Percentiles rank a stretch among this genome's conserved stretches.
These are phyloP conservation scores for Echites panduratus DNA, from an alignment of 257 asterid species.

Conservation along the genomic window DNA sequence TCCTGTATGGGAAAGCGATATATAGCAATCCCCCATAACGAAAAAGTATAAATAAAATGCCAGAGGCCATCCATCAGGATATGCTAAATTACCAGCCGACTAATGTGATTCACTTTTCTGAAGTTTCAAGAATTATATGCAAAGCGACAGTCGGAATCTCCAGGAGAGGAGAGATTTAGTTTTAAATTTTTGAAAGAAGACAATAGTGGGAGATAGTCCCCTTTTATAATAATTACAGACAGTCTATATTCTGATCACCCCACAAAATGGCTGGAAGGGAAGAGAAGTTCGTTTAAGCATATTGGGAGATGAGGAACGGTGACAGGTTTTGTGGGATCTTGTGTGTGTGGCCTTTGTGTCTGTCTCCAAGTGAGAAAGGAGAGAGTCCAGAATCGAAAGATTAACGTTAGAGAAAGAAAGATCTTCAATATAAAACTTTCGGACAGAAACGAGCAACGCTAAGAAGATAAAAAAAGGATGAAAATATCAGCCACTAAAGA, in stretches of 20 bases:
- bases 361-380: not conserved
- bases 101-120: not conserved
- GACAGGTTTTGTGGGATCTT: not conserved
- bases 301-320: not conserved
- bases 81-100: not conserved
- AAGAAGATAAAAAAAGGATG: not conserved
- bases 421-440: not conserved
- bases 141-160: not conserved
- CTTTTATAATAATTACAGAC: slow-evolving; percentile 11
- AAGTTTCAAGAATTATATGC: slow-evolving; percentile 3
- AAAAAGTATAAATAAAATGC: not conserved
- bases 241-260: not conserved
- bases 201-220: not conserved
- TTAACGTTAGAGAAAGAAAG: not conserved
- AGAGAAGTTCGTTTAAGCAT: not conserved
- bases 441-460: not conserved
- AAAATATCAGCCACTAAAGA: not conserved
- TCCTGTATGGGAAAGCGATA: not conserved
- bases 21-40: not conserved
- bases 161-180: not conserved
- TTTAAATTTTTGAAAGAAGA: slow-evolving; percentile 11
- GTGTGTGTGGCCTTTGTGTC: not conserved
- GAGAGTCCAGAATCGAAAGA: slow-evolving; percentile 4
- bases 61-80: not conserved
- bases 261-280: slow-evolving; percentile 12